phyloP scores from a whole-genome alignment of 2,329 filamentous ascomycete genomes.

The Colletotrichum simmondsii region DNA sequence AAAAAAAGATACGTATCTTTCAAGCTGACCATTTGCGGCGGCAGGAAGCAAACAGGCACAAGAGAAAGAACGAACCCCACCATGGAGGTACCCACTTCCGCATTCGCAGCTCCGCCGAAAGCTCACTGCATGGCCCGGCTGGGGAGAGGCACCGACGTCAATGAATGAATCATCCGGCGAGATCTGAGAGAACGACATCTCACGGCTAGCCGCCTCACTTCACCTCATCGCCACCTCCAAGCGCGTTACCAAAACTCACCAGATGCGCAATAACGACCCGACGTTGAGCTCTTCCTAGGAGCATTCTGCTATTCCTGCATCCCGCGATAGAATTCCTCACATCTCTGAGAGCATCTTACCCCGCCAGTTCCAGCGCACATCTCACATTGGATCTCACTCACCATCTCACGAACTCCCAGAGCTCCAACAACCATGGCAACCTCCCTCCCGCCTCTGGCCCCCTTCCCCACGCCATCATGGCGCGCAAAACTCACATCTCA shows the following conservation, averaged over 20 bases:
- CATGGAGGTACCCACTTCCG: constrained; percentile 6
- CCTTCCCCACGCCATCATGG: constrained; percentile 78
- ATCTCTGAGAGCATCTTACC: neutral
- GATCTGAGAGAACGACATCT: constrained; percentile 26
- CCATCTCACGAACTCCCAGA: neutral
- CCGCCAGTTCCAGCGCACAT: neutral
- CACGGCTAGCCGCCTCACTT: neutral
- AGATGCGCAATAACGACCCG: neutral
- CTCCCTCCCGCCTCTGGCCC: constrained; percentile 77
- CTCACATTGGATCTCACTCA: neutral
- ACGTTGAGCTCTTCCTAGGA: neutral
- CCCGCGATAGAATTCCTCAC: neutral
- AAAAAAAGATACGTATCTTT: neutral
- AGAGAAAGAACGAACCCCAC: neutral
- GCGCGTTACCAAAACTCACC: neutral
- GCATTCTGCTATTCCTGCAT: neutral
- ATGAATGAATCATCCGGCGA: constrained; percentile 57
- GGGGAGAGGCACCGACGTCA: neutral
- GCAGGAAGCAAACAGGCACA: neutral
- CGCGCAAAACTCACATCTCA: constrained; percentile 71
- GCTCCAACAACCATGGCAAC: constrained; percentile 45
- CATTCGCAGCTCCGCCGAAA: constrained; percentile 17
- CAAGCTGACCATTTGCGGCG: neutral
- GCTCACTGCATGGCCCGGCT: constrained; percentile 18
- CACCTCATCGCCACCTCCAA: neutral